phyloP scores from a whole-genome alignment of 768 basidiomycete species.

The Phanerodontia chrysosporium region DNA sequence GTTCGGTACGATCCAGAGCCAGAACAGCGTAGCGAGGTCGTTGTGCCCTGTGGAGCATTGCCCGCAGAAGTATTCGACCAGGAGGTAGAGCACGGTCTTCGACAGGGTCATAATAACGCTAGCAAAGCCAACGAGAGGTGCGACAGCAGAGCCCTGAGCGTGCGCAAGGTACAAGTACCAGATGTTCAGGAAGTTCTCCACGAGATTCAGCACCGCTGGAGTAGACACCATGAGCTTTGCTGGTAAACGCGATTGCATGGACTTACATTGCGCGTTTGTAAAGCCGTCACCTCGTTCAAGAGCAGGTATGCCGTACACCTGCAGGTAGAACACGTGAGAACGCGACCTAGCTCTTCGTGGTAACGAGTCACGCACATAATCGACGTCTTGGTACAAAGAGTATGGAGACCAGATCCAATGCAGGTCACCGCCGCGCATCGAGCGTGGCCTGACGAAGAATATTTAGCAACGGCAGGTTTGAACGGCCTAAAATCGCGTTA shows the following conservation, averaged over 20 bases:
- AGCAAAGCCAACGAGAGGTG: slow-evolving; percentile 72
- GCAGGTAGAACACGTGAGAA: slow-evolving; percentile 1
- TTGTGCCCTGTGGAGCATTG: slow-evolving; percentile 77
- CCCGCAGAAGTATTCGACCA: slow-evolving; percentile 75
- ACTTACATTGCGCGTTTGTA: slow-evolving; percentile 78
- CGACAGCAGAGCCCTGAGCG: slow-evolving; percentile 52
- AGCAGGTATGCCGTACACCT: slow-evolving; percentile 74
- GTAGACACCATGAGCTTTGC: background rate
- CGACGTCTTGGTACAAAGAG: slow-evolving; percentile 67
- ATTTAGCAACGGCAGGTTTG: too few species aligned
- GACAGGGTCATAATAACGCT: slow-evolving; percentile 74
- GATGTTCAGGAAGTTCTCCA: slow-evolving; percentile 75
- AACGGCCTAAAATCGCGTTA: slow-evolving; percentile 26
- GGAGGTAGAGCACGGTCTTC: slow-evolving; percentile 82
- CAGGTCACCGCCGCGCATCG: slow-evolving; percentile 82
- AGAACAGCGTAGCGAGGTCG: slow-evolving; percentile 39
- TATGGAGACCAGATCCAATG: slow-evolving; percentile 93
- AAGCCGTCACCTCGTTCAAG: slow-evolving; percentile 71
- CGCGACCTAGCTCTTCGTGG: background rate
- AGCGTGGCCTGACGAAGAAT: slow-evolving; percentile 66
- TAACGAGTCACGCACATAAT: slow-evolving; percentile 29
- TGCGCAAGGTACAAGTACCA: slow-evolving; percentile 75
- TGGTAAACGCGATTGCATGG: background rate
- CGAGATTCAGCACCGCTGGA: slow-evolving; percentile 70
- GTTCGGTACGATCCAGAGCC: slow-evolving; percentile 75